Evolutionary conservation across 2,329 filamentous ascomycete species (phyloP).

Genomic region (Arthrobotrys sinensis): DNA sequence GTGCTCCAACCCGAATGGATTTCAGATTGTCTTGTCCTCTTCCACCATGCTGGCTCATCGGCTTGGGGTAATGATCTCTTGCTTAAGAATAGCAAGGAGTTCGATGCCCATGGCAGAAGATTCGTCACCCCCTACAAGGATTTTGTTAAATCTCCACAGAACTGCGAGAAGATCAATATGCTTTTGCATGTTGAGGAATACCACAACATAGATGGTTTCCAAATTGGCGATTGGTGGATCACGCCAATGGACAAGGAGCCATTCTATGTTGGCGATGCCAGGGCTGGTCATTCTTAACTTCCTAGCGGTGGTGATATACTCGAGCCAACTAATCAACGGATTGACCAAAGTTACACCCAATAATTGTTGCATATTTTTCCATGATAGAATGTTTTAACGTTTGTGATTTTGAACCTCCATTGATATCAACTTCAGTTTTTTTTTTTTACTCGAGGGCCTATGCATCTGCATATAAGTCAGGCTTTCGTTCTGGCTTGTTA

Average conservation of each 20-base stretch:
- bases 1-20: conserved; percentile 15
- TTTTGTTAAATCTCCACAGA: not conserved
- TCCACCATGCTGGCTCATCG: conserved; percentile 17
- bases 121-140: not conserved
- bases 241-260: conserved; percentile 19
- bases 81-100: not conserved
- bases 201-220: conserved; percentile 13
- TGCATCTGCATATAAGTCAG: too few species aligned
- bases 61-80: not conserved
- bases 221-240: conserved; percentile 42
- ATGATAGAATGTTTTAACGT: too few species aligned
- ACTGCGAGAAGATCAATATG: conserved; percentile 15
- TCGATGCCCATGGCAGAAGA: conserved; percentile 19
- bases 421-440: too few species aligned
- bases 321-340: too few species aligned
- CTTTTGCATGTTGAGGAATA: conserved; percentile 24
- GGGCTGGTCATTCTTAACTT: too few species aligned
- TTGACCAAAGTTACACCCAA: too few species aligned
- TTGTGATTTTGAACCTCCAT: too few species aligned
- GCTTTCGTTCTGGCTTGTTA: too few species aligned
- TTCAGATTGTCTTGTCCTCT: conserved; percentile 2
- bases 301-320: too few species aligned
- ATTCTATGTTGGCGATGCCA: not conserved
- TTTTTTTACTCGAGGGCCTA: too few species aligned
- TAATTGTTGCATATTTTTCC: too few species aligned